Conservation (phyloP, 2,329 filamentous ascomycete species). For the Bipolaris gigantea region DNA sequence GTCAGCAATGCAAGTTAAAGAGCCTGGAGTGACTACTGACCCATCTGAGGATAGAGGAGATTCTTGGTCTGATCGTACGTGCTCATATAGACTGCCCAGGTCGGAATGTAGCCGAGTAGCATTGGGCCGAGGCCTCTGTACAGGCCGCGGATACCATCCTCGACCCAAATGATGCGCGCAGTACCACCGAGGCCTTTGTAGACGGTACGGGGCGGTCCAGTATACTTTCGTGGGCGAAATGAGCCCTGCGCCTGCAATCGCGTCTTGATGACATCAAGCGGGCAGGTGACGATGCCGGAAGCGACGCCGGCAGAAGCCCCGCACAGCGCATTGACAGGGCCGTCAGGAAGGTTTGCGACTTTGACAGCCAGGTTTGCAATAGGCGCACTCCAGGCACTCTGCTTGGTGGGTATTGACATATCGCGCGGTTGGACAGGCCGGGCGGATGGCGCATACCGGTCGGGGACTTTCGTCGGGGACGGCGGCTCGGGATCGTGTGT, state of each 20-base stretch:
- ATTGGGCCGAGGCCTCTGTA: slow-evolving; percentile 94
- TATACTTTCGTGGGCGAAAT: slow-evolving; percentile 61
- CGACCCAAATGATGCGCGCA: slow-evolving; percentile 77
- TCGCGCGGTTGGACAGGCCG: slow-evolving; percentile 17
- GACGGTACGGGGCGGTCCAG: slow-evolving; percentile 55
- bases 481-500: slow-evolving; percentile 40
- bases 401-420: slow-evolving; percentile 21
- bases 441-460: slow-evolving; percentile 41
- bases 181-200: slow-evolving; percentile 90
- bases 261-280: slow-evolving; percentile 98
- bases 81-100: slow-evolving; percentile 97
- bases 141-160: slow-evolving; percentile 87
- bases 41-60: slow-evolving; percentile 67
- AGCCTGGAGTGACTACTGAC: slow-evolving; percentile 27
- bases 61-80: slow-evolving; percentile 90
- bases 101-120: slow-evolving; percentile 91
- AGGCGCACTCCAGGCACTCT: slow-evolving; percentile 25
- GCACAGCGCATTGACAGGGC: slow-evolving; percentile 75
- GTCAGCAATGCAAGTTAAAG: slow-evolving; percentile 14
- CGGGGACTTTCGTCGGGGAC: slow-evolving; percentile 37
- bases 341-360: slow-evolving; percentile 54
- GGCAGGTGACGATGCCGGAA: slow-evolving; percentile 92
- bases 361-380: slow-evolving; percentile 44
- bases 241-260: slow-evolving; percentile 95
- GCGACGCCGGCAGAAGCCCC: slow-evolving; percentile 89